phyloP scores from a whole-genome alignment of 1,284 basidiomycete genomes.

The Cryptococcus sp. region DNA sequence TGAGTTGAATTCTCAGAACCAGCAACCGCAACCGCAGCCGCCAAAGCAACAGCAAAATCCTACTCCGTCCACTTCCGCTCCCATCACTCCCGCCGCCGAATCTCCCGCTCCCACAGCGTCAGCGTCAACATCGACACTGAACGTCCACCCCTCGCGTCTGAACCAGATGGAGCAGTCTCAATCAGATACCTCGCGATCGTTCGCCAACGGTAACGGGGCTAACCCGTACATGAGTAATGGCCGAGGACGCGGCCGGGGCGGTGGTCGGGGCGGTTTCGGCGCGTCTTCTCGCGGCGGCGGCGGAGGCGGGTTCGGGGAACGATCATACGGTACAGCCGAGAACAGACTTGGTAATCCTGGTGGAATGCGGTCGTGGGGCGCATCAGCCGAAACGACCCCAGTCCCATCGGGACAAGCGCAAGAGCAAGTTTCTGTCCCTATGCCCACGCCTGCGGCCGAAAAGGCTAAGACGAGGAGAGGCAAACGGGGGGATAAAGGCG shows the following conservation, averaged over 20 bases:
- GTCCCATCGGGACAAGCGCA: not conserved
- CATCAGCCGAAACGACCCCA: not conserved
- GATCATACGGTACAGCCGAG: constrained; percentile 24
- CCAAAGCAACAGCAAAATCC: constrained; percentile 1
- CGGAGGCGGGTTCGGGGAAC: constrained; percentile 10
- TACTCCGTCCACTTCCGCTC: constrained; percentile 2
- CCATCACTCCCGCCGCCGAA: constrained; percentile 8
- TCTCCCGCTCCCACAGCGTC: constrained; percentile 17
- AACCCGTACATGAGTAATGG: constrained; percentile 6
- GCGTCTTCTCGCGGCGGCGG: constrained; percentile 20
- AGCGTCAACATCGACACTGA: too few relatives aligned
- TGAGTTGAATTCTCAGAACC: not conserved
- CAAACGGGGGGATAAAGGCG: constrained; percentile 53
- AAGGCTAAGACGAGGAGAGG: constrained; percentile 41
- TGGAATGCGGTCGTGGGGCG: constrained; percentile 51
- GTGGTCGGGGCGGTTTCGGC: constrained; percentile 13
- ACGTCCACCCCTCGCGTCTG: constrained; percentile 43
- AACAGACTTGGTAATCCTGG: constrained; percentile 35
- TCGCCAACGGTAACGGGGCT: too few relatives aligned
- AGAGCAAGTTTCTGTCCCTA: too few relatives aligned
- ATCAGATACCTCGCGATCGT: not conserved
- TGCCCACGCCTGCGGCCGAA: not conserved
- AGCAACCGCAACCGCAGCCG: not conserved
- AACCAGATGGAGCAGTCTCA: constrained; percentile 14
- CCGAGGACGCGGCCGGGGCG: constrained; percentile 17